phyloP scores from a whole-genome alignment of 2,329 filamentous ascomycete genomes.

The Aspergillus arachidicola region DNA sequence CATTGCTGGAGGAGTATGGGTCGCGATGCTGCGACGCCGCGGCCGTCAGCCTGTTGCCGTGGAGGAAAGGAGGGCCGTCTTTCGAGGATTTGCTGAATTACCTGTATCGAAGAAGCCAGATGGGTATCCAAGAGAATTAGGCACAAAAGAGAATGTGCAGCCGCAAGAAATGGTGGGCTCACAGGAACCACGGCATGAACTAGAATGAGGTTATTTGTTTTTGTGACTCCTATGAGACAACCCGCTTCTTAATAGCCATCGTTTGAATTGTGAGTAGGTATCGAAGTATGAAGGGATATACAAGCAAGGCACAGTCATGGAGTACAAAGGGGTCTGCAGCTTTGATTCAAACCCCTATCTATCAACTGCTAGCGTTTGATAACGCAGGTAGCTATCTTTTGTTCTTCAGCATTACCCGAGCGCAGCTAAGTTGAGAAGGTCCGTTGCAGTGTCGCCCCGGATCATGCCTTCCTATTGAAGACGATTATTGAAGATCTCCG shows the following conservation, averaged over 20 bases:
- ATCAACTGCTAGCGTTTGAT: no score
- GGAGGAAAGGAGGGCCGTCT: background rate
- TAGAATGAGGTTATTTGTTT: background rate
- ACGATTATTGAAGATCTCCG: no score
- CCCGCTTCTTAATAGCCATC: background rate
- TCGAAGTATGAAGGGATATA: background rate
- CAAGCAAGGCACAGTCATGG: no score
- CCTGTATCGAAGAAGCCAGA: background rate
- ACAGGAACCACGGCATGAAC: constrained; percentile 4
- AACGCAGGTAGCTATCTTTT: no score
- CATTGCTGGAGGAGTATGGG: constrained; percentile 8
- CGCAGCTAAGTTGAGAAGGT: no score
- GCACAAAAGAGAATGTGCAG: background rate
- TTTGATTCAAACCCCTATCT: no score
- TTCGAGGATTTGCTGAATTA: background rate
- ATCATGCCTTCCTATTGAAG: no score
- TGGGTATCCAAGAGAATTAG: background rate
- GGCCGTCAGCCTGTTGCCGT: background rate
- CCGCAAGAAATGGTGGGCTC: constrained; percentile 2
- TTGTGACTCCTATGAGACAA: background rate
- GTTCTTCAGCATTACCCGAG: no score
- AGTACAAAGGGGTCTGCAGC: no score
- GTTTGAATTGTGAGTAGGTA: background rate
- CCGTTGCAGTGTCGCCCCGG: no score
- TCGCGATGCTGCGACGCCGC: constrained; percentile 4